Base-by-base conservation (phyloP, 192 early-diverging fungal genomes). In the Coemansia reversa region DNA sequence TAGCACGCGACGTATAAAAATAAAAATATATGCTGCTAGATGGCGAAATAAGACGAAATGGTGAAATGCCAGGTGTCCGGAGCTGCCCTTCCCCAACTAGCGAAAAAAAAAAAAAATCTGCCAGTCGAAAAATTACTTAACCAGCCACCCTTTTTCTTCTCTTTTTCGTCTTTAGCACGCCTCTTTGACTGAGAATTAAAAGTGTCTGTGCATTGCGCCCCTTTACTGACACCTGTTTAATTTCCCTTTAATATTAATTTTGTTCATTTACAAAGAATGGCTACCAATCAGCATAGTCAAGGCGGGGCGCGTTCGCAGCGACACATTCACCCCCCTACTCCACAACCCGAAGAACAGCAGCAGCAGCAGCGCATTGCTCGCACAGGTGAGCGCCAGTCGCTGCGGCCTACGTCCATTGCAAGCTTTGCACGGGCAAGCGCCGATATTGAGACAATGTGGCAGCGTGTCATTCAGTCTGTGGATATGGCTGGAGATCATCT, bases 401-500 rank as follows among this genome's bases (percentile, higher is more conserved):
- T 20, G 25, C 29, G 12, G 12, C 20, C 18, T 51, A 51, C 51
- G 51, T 32, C 62, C 18, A 23, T 22, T 39, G 50, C 39, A 53
- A 55, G 22, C 29, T 42, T 68, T 24, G 51, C 14, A 5, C 58
- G 24, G 28, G 59, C 53, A 39, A 50, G 64, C 54, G 27, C 54
- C 16, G 59, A 66, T 12, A 25, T 66, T 14, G 63, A 72, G 7
- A 50, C 28, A 24, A 55, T 71, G 18, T 67, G 65, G 74, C 64
- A 67, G 39, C 61, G 62, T 22, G 52, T 60, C 24, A 53, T 68
- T 11, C 50, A 27, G 18, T 47, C 65, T 3, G 27, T 60, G 29
- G 33, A 51, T 51, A 28, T 59, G n/a, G 33, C 55, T 22, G 19
- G 24, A 14, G 19, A 50, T 14, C 33, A 11, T 11, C 1, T 16